phyloP scores from a whole-genome alignment of 179 eudicot species.

The Silene coronaria region DNA sequence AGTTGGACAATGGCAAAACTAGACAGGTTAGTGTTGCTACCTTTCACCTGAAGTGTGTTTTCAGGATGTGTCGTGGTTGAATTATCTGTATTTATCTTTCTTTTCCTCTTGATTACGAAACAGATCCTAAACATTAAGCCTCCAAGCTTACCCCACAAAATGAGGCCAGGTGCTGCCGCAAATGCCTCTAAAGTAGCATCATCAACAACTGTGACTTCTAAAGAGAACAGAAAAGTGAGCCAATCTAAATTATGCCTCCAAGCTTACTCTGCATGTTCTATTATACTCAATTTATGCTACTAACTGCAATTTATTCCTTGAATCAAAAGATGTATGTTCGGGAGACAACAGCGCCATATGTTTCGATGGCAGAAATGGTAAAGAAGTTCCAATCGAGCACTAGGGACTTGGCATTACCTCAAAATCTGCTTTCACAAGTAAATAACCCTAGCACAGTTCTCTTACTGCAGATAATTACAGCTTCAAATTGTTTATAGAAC shows the following conservation, averaged over 20 bases:
- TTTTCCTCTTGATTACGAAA: neutral
- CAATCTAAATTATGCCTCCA: neutral
- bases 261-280: neutral
- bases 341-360: constrained; percentile 62
- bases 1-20: constrained; percentile 70
- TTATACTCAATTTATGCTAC: neutral
- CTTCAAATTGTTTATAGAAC: neutral
- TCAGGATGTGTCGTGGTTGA: neutral
- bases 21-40: constrained; percentile 52
- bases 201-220: constrained; percentile 40
- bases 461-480: neutral
- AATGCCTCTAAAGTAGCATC: constrained; percentile 31
- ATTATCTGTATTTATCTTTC: neutral
- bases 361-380: constrained; percentile 90
- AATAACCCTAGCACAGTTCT: neutral
- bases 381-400: constrained; percentile 84
- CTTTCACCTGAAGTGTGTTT: neutral
- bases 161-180: constrained; percentile 37
- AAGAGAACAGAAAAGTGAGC: constrained; percentile 73
- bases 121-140: constrained; percentile 71
- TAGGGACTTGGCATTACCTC: constrained; percentile 51
- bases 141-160: constrained; percentile 66
- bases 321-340: constrained; percentile 65
- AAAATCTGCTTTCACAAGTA: constrained; percentile 44
- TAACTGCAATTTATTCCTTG: constrained; percentile 10